Evolutionary conservation across 2,329 filamentous ascomycete species (phyloP).

Genomic region (Fusarium agapanthi): DNA sequence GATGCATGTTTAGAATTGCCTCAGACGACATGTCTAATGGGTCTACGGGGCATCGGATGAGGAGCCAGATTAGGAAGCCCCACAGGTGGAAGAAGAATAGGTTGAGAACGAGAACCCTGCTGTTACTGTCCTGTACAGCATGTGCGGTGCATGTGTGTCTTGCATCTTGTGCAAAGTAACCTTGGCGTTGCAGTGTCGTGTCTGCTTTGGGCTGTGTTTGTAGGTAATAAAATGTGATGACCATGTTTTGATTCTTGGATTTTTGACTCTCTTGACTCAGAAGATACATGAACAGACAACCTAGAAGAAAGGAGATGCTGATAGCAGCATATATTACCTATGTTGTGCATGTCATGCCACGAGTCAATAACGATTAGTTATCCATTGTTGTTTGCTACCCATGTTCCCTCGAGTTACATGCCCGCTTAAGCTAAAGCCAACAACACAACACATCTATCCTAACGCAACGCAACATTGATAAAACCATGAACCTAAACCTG

Average conservation of each 20-base stretch:
- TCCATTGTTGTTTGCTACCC: not conserved
- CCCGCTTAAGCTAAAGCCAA: not conserved
- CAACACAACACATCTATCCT: not conserved
- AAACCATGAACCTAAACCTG: slow-evolving; percentile 2
- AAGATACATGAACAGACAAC: not conserved
- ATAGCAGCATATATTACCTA: not conserved
- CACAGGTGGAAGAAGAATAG: slow-evolving; percentile 18
- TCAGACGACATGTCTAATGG: slow-evolving; percentile 29
- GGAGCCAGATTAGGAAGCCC: slow-evolving; percentile 35
- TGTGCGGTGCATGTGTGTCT: slow-evolving; percentile 29
- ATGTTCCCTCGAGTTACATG: not conserved
- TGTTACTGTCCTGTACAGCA: slow-evolving; percentile 3
- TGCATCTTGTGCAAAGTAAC: slow-evolving; percentile 11
- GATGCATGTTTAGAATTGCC: slow-evolving; percentile 38
- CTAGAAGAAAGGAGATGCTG: not conserved
- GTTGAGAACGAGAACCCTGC: slow-evolving; percentile 21
- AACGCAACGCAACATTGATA: not conserved
- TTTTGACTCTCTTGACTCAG: not conserved
- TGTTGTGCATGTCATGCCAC: slow-evolving; percentile 14
- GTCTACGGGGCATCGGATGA: slow-evolving; percentile 38
- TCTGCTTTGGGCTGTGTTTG: not conserved
- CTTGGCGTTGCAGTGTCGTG: slow-evolving; percentile 5
- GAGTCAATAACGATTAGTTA: not conserved
- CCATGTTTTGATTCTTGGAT: not conserved
- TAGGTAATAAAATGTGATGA: not conserved